Conservation (phyloP, 371 early-diverging fungal species). For the Syncephalastrum racemosum region DNA sequence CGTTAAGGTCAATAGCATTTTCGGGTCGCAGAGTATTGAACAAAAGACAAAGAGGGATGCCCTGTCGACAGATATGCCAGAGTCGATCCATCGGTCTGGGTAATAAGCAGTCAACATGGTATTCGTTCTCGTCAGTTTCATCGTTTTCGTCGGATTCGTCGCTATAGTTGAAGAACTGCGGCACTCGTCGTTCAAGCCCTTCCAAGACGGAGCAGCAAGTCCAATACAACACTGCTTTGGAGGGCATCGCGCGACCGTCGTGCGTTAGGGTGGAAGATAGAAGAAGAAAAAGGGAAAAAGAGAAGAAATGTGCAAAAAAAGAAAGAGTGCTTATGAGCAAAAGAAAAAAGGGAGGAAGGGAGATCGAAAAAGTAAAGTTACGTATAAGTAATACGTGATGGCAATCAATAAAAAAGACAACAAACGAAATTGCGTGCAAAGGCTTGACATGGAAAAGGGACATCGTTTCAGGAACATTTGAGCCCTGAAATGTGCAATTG, state of each 20-base stretch:
- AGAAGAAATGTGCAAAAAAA: conserved; percentile 6
- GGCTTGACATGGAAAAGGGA: too few species aligned
- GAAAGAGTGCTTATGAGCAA: neutral
- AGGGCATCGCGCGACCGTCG: conserved; percentile 20
- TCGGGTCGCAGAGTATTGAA: conserved; percentile 73
- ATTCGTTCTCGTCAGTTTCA: neutral
- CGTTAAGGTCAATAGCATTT: conserved; percentile 50
- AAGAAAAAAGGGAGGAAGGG: conserved; percentile 8
- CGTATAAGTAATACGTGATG: too few species aligned
- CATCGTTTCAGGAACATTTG: too few species aligned
- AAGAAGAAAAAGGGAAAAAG: conserved; percentile 6
- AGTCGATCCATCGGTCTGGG: conserved; percentile 43
- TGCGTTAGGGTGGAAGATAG: neutral
- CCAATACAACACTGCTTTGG: conserved; percentile 55
- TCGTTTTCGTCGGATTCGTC: neutral
- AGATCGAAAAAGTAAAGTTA: conserved; percentile 2
- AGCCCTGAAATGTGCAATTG: too few species aligned
- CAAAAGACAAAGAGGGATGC: conserved; percentile 81
- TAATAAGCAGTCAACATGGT: neutral
- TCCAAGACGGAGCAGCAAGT: conserved; percentile 56
- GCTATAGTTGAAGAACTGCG: conserved; percentile 55
- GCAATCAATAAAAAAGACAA: too few species aligned
- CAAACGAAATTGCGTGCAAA: too few species aligned
- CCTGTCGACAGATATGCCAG: conserved; percentile 88
- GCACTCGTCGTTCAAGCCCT: conserved; percentile 46